phyloP scores from a whole-genome alignment of 140 eudicot genomes.

The Stevia rebaudiana region DNA sequence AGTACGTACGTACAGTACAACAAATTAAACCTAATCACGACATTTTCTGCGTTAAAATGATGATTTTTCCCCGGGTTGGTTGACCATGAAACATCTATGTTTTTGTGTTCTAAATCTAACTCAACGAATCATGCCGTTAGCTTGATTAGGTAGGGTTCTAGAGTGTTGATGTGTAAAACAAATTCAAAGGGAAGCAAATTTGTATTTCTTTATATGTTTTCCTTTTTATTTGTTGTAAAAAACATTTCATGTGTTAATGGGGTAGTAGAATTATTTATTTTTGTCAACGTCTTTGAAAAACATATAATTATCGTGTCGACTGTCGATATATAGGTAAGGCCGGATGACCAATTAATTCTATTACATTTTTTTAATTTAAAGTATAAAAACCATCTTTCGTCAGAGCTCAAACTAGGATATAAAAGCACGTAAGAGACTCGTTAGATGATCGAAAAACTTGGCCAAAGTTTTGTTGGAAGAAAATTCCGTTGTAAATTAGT shows the following conservation, averaged over 20 bases:
- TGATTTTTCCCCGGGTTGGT: neutral
- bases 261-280: too few relatives aligned
- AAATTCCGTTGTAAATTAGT: too few relatives aligned
- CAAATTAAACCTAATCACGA: neutral
- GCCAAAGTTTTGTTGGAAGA: too few relatives aligned
- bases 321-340: too few relatives aligned
- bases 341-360: too few relatives aligned
- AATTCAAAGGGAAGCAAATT: neutral
- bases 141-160: slow-evolving; percentile 11
- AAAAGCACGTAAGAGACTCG: too few relatives aligned
- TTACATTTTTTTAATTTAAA: too few relatives aligned
- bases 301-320: too few relatives aligned
- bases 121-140: slow-evolving; percentile 12
- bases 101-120: slow-evolving; percentile 15
- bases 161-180: neutral
- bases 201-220: neutral
- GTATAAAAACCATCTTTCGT: too few relatives aligned
- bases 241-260: neutral
- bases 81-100: slow-evolving; percentile 21
- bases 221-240: neutral
- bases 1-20: slow-evolving; percentile 22
- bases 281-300: too few relatives aligned
- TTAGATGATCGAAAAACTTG: too few relatives aligned
- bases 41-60: neutral
- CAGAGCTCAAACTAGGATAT: too few relatives aligned